phyloP scores from a whole-genome alignment of 306 rosid genomes.

The Inga oerstediana region DNA sequence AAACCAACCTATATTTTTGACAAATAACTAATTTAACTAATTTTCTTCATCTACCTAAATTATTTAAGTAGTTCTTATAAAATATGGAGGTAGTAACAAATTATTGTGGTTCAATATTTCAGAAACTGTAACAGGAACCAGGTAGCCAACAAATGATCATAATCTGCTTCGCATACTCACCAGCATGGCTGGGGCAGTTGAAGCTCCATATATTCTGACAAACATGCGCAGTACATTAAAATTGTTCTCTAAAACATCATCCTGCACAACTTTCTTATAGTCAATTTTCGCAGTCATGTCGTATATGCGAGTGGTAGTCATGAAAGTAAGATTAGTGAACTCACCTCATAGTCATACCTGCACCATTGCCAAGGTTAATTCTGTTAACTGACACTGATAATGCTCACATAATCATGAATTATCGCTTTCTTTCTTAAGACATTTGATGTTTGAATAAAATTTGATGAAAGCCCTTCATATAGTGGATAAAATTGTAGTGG shows the following conservation, averaged over 20 bases:
- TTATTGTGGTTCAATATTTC: background rate
- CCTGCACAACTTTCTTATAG: conserved; percentile 53
- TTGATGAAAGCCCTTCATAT: background rate
- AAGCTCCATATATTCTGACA: conserved; percentile 72
- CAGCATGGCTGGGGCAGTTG: conserved; percentile 74
- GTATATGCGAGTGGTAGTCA: background rate
- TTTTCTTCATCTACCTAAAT: too few species aligned
- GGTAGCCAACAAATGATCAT: conserved; percentile 22
- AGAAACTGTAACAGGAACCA: conserved; percentile 8
- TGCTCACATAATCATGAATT: conserved; percentile 32
- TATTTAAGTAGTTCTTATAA: too few species aligned
- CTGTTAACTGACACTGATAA: conserved; percentile 40
- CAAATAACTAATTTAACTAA: too few species aligned
- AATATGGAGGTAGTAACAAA: background rate
- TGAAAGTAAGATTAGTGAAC: conserved; percentile 28
- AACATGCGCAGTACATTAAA: conserved; percentile 91
- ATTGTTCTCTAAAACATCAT: conserved; percentile 84
- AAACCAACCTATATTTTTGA: too few species aligned
- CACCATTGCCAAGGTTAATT: conserved; percentile 40
- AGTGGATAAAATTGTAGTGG: background rate
- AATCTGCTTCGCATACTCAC: conserved; percentile 49
- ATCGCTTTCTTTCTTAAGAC: background rate
- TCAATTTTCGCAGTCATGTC: conserved; percentile 23
- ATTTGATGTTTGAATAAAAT: background rate
- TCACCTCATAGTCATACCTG: conserved; percentile 97